Percentiles rank a stretch among this genome's conserved stretches.
phyloP scores from a whole-genome alignment of 345 rosid species.

The Aethionema arabicum region DNA sequence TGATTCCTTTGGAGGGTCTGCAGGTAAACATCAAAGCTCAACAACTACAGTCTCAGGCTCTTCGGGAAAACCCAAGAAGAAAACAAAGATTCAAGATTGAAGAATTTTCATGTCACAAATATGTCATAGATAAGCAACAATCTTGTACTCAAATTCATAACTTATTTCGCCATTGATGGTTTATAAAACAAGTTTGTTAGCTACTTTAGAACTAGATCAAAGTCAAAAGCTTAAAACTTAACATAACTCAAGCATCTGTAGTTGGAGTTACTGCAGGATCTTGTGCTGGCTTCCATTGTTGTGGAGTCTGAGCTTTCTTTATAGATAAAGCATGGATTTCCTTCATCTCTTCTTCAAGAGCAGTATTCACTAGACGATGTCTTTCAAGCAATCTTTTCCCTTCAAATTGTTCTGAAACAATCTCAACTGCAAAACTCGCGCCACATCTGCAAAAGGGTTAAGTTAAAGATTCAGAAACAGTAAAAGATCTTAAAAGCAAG shows the following conservation, averaged over 20 bases:
- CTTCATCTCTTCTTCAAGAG: constrained; percentile 82
- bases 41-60: constrained; percentile 36
- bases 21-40: constrained; percentile 22
- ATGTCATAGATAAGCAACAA: constrained; percentile 7
- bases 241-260: constrained; percentile 23
- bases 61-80: constrained; percentile 40
- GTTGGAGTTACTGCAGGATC: constrained; percentile 46
- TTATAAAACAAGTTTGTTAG: constrained; percentile 19
- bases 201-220: constrained; percentile 6
- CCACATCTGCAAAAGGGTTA: constrained; percentile 56
- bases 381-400: constrained; percentile 89
- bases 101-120: background rate
- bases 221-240: background rate
- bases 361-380: constrained; percentile 73
- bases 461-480: background rate
- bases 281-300: constrained; percentile 67
- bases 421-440: constrained; percentile 71
- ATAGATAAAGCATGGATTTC: constrained; percentile 90
- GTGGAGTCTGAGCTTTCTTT: constrained; percentile 67
- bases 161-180: constrained; percentile 12
- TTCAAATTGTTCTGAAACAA: constrained; percentile 69
- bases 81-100: constrained; percentile 36
- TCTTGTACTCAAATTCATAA: constrained; percentile 13
- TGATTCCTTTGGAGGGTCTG: constrained; percentile 22
- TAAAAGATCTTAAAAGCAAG: background rate